Conservation (phyloP, 257 asterid genomes). For the Solanum etuberosum region DNA sequence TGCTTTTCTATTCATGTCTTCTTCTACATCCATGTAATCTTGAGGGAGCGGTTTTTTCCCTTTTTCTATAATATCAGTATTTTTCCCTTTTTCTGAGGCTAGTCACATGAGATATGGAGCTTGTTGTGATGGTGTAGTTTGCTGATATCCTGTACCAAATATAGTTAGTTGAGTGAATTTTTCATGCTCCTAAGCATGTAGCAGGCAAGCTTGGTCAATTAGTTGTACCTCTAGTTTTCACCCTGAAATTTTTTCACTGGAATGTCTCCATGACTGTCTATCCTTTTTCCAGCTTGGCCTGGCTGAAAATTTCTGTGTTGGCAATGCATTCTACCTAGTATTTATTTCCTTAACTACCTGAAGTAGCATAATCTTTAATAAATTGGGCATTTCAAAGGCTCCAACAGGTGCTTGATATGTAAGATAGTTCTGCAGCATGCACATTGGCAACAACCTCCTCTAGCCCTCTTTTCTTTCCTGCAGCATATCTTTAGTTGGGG, state of each 20-base stretch:
- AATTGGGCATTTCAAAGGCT: not conserved
- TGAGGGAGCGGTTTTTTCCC: not conserved
- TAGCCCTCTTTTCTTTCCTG: not conserved
- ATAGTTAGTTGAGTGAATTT: not conserved
- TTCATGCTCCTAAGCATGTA: not conserved
- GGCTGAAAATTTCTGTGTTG: not conserved
- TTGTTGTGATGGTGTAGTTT: not conserved
- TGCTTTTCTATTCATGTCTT: not conserved
- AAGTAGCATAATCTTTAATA: not conserved
- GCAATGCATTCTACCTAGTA: not conserved
- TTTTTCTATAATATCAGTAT: not conserved
- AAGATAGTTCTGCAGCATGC: not conserved
- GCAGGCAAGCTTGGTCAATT: not conserved
- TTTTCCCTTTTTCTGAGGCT: not conserved
- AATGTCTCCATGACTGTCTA: not conserved
- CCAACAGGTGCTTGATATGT: not conserved
- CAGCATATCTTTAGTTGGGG: not conserved
- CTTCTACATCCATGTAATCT: not conserved
- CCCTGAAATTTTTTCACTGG: not conserved
- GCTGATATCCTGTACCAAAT: not conserved
- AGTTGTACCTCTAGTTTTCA: not conserved
- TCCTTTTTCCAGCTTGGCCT: not conserved
- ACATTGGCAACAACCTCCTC: not conserved
- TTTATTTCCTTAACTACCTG: not conserved
- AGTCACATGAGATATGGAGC: not conserved